These are phyloP conservation scores for Boletus barrowsii DNA, from an alignment of 768 basidiomycete species.

Conservation along the genomic window DNA sequence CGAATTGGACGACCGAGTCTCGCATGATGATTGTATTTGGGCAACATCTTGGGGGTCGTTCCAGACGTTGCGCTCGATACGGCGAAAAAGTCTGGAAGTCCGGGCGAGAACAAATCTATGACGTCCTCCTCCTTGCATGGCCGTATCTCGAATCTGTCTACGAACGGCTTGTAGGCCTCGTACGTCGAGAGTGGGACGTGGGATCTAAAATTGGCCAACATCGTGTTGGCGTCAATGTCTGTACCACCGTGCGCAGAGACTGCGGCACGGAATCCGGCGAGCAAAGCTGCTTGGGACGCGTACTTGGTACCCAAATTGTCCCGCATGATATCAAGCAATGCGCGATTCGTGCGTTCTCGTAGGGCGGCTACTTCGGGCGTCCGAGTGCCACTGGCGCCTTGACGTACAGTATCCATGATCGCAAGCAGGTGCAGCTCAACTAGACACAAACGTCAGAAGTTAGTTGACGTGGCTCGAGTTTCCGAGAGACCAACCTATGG, in stretches of 20 bases:
- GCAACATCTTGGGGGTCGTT: not conserved
- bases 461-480: not conserved
- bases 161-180: constrained; percentile 14
- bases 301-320: constrained; percentile 11
- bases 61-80: constrained; percentile 17
- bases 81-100: constrained; percentile 9
- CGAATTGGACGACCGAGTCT: not conserved
- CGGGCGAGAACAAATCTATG: constrained; percentile 14
- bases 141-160: constrained; percentile 6
- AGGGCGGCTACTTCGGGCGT: not conserved
- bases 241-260: not conserved
- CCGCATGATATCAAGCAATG: constrained; percentile 3
- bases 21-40: constrained; percentile 8
- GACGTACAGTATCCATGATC: no score
- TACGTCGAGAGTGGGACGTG: constrained; percentile 8
- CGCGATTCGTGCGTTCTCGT: not conserved
- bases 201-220: constrained; percentile 9
- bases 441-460: no score
- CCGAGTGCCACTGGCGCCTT: no score
- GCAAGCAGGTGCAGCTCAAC: no score
- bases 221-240: not conserved
- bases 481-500: not conserved
- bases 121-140: constrained; percentile 21
- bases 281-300: not conserved
- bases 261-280: constrained; percentile 8